These are phyloP conservation scores for Leptographium procerum DNA, from an alignment of 2,329 filamentous ascomycete species.

Conservation along the genomic window DNA sequence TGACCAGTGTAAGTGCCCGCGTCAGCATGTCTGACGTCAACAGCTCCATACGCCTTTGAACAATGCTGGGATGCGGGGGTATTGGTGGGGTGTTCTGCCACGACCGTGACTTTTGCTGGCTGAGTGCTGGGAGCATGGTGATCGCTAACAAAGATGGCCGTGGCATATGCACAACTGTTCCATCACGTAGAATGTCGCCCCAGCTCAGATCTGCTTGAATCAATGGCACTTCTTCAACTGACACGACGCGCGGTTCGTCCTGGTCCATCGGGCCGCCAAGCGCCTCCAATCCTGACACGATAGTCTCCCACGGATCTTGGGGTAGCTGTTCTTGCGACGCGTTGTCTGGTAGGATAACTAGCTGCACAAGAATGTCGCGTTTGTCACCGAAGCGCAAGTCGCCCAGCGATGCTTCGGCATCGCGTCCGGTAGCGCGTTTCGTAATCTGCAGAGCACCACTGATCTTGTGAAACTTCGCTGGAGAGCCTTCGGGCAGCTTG, in stretches of 20 bases:
- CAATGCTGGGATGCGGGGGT: constrained; percentile 86
- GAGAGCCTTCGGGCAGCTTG: constrained; percentile 86
- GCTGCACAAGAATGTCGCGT: constrained; percentile 81
- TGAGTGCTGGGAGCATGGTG: constrained; percentile 72
- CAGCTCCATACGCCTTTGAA: constrained; percentile 94
- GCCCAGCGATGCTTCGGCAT: constrained; percentile 84
- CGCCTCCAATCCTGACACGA: constrained; percentile 89
- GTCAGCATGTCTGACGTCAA: constrained; percentile 97
- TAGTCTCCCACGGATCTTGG: constrained; percentile 93
- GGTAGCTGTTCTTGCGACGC: constrained; percentile 72
- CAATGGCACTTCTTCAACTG: constrained; percentile 87
- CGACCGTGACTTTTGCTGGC: constrained; percentile 51
- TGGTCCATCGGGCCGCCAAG: constrained; percentile 78
- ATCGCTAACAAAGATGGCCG: constrained; percentile 87
- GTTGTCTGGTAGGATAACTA: constrained; percentile 83
- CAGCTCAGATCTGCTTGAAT: constrained; percentile 92
- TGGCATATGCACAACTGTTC: constrained; percentile 72
- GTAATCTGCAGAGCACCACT: constrained; percentile 93
- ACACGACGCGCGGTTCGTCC: constrained; percentile 71
- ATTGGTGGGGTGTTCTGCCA: constrained; percentile 66
- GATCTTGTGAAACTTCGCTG: constrained; percentile 97
- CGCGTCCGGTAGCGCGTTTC: constrained; percentile 86
- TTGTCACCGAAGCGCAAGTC: constrained; percentile 95
- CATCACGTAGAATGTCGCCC: constrained; percentile 86
- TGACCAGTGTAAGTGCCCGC: constrained; percentile 79